These are phyloP conservation scores for Oryza brachyantha DNA, from an alignment of 176 grass and related monocot species.

Conservation along the genomic window DNA sequence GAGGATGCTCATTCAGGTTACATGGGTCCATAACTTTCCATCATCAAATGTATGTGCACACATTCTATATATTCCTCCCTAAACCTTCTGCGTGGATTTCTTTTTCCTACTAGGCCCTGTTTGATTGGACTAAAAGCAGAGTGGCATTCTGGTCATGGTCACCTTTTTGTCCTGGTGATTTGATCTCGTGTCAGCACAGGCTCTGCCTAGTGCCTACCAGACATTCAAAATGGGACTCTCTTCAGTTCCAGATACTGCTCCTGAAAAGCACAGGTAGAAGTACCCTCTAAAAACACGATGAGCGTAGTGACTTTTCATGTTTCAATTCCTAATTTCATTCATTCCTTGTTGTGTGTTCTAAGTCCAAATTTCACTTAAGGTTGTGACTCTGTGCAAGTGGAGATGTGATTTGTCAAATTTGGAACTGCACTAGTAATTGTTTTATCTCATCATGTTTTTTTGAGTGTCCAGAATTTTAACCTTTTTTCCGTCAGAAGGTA, in stretches of 20 bases:
- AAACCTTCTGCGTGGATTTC: neutral
- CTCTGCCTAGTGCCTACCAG: slow-evolving; percentile 71
- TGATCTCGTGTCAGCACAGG: slow-evolving; percentile 56
- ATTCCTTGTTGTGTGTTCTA: slow-evolving; percentile 32
- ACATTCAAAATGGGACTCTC: slow-evolving; percentile 82
- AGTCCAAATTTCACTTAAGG: slow-evolving; percentile 92
- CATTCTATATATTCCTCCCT: neutral
- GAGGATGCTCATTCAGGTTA: slow-evolving; percentile 94
- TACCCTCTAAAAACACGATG: too few species aligned
- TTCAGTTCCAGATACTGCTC: slow-evolving; percentile 78
- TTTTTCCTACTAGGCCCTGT: slow-evolving; percentile 22
- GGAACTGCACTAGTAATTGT: slow-evolving; percentile 57
- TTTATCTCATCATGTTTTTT: slow-evolving; percentile 18
- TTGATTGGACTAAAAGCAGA: slow-evolving; percentile 93
- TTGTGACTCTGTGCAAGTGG: slow-evolving; percentile 78
- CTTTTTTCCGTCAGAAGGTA: slow-evolving; percentile 18
- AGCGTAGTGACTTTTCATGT: neutral
- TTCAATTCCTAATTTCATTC: neutral
- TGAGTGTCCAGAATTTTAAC: neutral
- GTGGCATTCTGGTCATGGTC: slow-evolving; percentile 73
- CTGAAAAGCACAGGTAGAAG: slow-evolving; percentile 82
- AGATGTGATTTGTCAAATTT: slow-evolving; percentile 97
- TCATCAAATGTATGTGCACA: neutral
- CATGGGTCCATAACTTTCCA: neutral
- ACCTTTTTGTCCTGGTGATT: slow-evolving; percentile 84